Percentiles rank a stretch among this genome's conserved stretches.
Conservation (phyloP, 1,139 yeast genomes). For the Suhomyces yuchorum region DNA sequence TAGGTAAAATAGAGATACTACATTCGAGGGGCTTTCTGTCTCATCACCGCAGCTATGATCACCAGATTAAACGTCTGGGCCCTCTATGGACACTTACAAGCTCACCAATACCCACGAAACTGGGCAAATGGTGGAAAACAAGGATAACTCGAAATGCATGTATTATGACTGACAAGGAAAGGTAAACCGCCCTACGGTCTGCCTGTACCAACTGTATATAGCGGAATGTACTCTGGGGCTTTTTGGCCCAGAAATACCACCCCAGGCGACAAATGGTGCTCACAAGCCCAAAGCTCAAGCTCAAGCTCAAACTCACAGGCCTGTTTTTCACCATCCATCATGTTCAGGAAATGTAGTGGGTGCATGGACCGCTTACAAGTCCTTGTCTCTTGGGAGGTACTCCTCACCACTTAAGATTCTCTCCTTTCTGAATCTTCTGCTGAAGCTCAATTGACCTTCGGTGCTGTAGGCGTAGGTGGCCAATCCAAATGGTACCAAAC, state of each 20-base stretch:
- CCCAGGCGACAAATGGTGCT: not conserved
- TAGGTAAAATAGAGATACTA: no score
- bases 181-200: not conserved
- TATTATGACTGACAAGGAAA: conserved; percentile 1
- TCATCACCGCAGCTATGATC: no score
- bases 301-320: no score
- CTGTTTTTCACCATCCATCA: no score
- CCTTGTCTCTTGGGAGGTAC: conserved; percentile 50
- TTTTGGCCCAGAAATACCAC: not conserved
- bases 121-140: not conserved
- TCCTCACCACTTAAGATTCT: conserved; percentile 41
- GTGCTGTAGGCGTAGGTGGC: conserved; percentile 38
- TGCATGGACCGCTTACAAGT: conserved; percentile 37
- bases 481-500: conserved; percentile 41
- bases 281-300: not conserved
- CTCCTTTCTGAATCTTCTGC: conserved; percentile 40
- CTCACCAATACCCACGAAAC: not conserved
- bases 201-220: not conserved
- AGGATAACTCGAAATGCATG: not conserved
- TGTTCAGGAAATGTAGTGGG: no score
- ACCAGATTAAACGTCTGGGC: no score
- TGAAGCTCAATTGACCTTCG: conserved; percentile 40
- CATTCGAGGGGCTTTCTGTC: no score
- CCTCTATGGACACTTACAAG: no score
- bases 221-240: not conserved